These are phyloP conservation scores for Pisolithus tinctorius DNA, from an alignment of 768 basidiomycete species.

Conservation along the genomic window DNA sequence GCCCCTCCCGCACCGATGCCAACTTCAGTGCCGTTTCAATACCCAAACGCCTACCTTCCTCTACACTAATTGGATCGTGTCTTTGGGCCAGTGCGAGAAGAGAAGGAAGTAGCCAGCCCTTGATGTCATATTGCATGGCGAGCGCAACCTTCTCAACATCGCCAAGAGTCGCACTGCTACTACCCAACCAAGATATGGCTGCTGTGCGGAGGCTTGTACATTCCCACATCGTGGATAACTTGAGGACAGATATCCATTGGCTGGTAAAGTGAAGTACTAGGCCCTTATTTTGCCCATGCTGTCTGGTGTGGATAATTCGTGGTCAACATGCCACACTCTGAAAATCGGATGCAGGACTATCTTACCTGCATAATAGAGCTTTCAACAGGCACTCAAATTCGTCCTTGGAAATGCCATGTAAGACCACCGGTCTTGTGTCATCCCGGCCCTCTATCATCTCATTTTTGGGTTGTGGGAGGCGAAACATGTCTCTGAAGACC, in stretches of 20 bases:
- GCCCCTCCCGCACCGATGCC: no score
- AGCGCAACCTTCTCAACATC: no score
- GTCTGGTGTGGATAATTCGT: background rate
- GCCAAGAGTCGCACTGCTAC: no score
- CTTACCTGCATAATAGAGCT: slow-evolving; percentile 10
- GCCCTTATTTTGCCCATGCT: background rate
- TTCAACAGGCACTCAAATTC: slow-evolving; percentile 15
- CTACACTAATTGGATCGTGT: no score
- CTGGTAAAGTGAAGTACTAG: background rate
- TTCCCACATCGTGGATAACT: slow-evolving; percentile 1
- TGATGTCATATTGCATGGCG: no score
- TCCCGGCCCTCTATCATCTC: slow-evolving; percentile 7
- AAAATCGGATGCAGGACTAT: background rate
- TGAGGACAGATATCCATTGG: slow-evolving; percentile 2
- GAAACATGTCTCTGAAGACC: slow-evolving; percentile 15
- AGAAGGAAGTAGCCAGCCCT: no score
- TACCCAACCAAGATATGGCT: no score
- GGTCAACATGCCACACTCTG: background rate
- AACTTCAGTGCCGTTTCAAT: no score
- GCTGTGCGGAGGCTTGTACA: background rate
- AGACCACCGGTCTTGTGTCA: slow-evolving; percentile 12
- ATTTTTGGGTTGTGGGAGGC: slow-evolving; percentile 7
- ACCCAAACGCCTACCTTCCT: no score
- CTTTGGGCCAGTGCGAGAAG: no score
- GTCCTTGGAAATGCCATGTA: slow-evolving; percentile 8